A percentile compares a stretch with the other conserved stretches of the same genome.
Evolutionary conservation across 2,329 filamentous ascomycete genomes (phyloP).

Genomic region (Fusarium hainanense): DNA sequence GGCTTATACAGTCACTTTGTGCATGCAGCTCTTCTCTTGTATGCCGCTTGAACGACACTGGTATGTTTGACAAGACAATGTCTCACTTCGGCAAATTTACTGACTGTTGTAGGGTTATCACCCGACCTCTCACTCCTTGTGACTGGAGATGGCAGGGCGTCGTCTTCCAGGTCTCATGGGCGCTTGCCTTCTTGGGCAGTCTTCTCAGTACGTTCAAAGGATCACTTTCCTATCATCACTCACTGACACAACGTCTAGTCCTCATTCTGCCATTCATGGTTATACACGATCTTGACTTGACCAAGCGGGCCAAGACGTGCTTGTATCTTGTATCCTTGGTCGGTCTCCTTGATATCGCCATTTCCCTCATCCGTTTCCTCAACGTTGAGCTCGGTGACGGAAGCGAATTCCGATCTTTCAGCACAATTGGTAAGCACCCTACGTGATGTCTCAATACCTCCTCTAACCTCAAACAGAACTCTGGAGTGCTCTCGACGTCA

Average conservation of each 20-base stretch:
- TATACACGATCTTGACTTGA: constrained; percentile 23
- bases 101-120: constrained; percentile 16
- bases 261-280: constrained; percentile 26
- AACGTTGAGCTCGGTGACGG: constrained; percentile 22
- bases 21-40: constrained; percentile 32
- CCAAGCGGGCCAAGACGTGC: constrained; percentile 11
- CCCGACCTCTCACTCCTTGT: constrained; percentile 13
- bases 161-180: constrained; percentile 32
- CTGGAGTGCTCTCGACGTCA: constrained; percentile 35
- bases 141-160: constrained; percentile 22
- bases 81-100: not conserved
- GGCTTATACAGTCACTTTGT: constrained; percentile 14
- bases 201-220: constrained; percentile 11
- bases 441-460: not conserved
- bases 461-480: constrained; percentile 15
- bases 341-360: constrained; percentile 24
- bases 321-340: constrained; percentile 27
- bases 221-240: not conserved
- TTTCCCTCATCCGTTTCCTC: constrained; percentile 33
- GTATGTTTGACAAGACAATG: constrained; percentile 1
- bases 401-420: constrained; percentile 22
- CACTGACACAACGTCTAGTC: not conserved
- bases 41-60: constrained; percentile 31
- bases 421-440: not conserved
- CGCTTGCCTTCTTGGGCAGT: constrained; percentile 26